A percentile compares a stretch with the other conserved stretches of the same genome.
Evolutionary conservation across 2,329 filamentous ascomycete species (phyloP).

Genomic region (Xylaria polymorpha): DNA sequence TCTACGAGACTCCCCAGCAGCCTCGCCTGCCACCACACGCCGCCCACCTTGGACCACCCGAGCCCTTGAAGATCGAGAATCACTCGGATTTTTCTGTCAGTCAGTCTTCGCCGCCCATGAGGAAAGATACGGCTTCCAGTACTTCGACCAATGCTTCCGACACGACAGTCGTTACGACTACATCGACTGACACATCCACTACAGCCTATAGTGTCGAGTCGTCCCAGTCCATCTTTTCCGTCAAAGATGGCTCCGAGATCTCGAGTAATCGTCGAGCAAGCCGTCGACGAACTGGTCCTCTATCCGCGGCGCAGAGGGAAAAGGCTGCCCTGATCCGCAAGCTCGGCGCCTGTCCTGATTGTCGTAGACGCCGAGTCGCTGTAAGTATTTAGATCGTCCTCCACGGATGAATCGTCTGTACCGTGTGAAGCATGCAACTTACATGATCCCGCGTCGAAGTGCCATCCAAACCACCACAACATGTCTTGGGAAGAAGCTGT

Average conservation of each 20-base stretch:
- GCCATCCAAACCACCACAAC: constrained; percentile 69
- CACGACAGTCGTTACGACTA: constrained; percentile 51
- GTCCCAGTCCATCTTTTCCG: constrained; percentile 67
- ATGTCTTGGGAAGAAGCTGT: constrained; percentile 71
- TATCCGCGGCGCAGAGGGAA: constrained; percentile 68
- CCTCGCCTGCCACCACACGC: constrained; percentile 46
- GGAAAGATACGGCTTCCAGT: constrained; percentile 66
- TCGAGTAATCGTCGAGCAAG: constrained; percentile 65
- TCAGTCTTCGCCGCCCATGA: constrained; percentile 48
- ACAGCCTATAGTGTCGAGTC: constrained; percentile 65
- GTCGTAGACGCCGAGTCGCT: constrained; percentile 67
- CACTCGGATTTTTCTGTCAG: constrained; percentile 45
- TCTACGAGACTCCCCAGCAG: constrained; percentile 44
- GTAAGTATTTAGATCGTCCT: constrained; percentile 56
- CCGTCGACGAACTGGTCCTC: constrained; percentile 68
- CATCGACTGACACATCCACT: constrained; percentile 59
- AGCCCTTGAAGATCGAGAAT: constrained; percentile 47
- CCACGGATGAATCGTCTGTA: constrained; percentile 22
- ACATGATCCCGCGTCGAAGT: constrained; percentile 55
- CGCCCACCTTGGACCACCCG: constrained; percentile 45
- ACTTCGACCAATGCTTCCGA: constrained; percentile 64
- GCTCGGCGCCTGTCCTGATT: constrained; percentile 67
- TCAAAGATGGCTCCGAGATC: constrained; percentile 66
- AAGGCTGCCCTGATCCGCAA: constrained; percentile 70
- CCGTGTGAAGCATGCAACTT: constrained; percentile 37